A percentile compares a stretch with the other conserved stretches of the same genome.
phyloP scores from a whole-genome alignment of 2,329 filamentous ascomycete species.

The Parafenestella ontariensis region DNA sequence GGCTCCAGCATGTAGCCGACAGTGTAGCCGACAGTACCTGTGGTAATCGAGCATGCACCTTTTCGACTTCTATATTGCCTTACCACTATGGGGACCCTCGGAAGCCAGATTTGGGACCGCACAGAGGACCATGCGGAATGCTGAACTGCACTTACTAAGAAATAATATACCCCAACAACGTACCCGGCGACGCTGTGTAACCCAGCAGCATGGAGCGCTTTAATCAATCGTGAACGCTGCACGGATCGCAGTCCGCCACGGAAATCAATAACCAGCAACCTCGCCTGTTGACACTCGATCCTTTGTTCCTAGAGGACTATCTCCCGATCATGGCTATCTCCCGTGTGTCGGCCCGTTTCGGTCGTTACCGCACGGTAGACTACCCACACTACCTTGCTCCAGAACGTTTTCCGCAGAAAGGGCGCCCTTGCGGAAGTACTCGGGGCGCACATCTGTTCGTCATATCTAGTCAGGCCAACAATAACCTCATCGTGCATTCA shows the following conservation, averaged over 20 bases:
- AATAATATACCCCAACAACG: slow-evolving; percentile 17
- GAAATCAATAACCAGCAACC: slow-evolving; percentile 9
- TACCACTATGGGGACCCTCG: slow-evolving; percentile 33
- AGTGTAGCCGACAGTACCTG: slow-evolving; percentile 9
- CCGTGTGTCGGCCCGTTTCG: slow-evolving; percentile 23
- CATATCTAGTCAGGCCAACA: slow-evolving; percentile 3
- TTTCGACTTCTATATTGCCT: slow-evolving; percentile 24
- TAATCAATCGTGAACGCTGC: slow-evolving; percentile 34
- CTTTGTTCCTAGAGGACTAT: slow-evolving; percentile 13
- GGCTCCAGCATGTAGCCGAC: slow-evolving; percentile 17
- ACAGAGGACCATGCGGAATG: slow-evolving; percentile 13
- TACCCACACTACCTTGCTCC: slow-evolving; percentile 6
- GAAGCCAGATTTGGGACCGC: slow-evolving; percentile 16
- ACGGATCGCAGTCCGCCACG: slow-evolving; percentile 13
- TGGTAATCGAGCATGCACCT: slow-evolving; percentile 13
- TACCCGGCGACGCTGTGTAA: slow-evolving; percentile 26
- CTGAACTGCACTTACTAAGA: slow-evolving; percentile 13
- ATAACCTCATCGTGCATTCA: not conserved
- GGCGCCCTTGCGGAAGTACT: slow-evolving; percentile 13
- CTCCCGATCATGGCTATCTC: slow-evolving; percentile 23
- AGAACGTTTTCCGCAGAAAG: slow-evolving; percentile 8
- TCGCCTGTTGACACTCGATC: slow-evolving; percentile 21
- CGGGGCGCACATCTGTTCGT: slow-evolving; percentile 10
- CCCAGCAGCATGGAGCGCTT: slow-evolving; percentile 12
- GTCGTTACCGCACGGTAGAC: slow-evolving; percentile 4